Percentiles rank a stretch among this genome's conserved stretches.
Conservation (phyloP, 352 stramenopile species). For the Globisporangium viniferum region DNA sequence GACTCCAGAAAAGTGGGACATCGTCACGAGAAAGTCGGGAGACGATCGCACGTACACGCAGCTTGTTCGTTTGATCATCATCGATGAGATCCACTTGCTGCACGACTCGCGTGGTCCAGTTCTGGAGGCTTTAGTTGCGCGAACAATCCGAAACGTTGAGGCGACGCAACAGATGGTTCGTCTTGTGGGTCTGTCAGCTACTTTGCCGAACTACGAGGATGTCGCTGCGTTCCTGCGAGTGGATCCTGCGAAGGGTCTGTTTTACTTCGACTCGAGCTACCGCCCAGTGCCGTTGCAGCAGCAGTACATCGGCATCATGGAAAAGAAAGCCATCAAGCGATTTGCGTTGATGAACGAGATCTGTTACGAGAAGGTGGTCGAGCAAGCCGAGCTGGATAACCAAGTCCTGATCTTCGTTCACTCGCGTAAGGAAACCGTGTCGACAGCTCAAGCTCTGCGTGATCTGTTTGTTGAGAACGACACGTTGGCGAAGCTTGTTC, state of each 20-base stretch:
- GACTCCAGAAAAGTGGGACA: conserved; percentile 99
- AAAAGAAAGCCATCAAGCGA: conserved; percentile 98
- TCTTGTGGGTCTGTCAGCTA: conserved; percentile 97
- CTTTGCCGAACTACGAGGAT: conserved; percentile 99
- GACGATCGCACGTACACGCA: conserved; percentile 97
- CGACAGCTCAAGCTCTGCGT: conserved; percentile 95
- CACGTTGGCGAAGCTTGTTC: conserved; percentile 91
- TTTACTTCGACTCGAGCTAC: conserved; percentile 99
- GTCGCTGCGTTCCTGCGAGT: conserved; percentile 98
- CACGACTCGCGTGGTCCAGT: conserved; percentile 98
- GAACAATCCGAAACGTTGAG: conserved; percentile 98
- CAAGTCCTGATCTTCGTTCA: conserved; percentile 99
- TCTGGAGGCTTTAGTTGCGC: conserved; percentile 96
- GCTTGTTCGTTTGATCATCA: conserved; percentile 98
- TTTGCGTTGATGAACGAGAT: conserved; percentile 99
- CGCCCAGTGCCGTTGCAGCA: conserved; percentile 98
- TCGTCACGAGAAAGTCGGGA: conserved; percentile 98
- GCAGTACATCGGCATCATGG: conserved; percentile 99
- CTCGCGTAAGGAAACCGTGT: conserved; percentile 97
- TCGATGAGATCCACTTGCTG: conserved; percentile 99
- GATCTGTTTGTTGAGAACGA: conserved; percentile 96
- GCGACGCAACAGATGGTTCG: conserved; percentile 96
- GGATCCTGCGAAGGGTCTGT: conserved; percentile 96
- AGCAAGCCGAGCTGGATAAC: conserved; percentile 93
- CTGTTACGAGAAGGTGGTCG: conserved; percentile 98